Percentiles rank a stretch among this genome's conserved stretches.
Evolutionary conservation across 1,139 yeast species (phyloP).

Genomic region (Candida sojae): DNA sequence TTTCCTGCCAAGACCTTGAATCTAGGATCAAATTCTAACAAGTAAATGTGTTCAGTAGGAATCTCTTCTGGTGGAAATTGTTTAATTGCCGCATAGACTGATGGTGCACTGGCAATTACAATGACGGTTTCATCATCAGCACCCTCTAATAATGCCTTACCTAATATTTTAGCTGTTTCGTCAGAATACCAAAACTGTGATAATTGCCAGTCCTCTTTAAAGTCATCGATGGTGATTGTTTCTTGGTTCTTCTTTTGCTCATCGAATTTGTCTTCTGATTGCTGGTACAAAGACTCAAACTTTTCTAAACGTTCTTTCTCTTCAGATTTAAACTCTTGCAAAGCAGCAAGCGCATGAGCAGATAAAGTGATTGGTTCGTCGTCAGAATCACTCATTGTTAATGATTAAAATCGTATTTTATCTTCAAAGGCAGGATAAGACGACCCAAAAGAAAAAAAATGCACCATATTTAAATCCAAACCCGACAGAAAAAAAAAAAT

Average conservation of each 20-base stretch:
- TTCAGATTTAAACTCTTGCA: constrained; percentile 69
- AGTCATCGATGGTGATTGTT: constrained; percentile 53
- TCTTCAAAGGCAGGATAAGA: too few species aligned
- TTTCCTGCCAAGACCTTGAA: constrained; percentile 72
- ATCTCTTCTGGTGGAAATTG: constrained; percentile 50
- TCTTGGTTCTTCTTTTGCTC: constrained; percentile 15
- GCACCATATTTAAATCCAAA: too few species aligned
- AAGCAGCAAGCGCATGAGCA: constrained; percentile 73
- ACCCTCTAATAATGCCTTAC: constrained; percentile 70
- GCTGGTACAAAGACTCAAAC: constrained; percentile 56
- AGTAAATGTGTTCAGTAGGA: constrained; percentile 69
- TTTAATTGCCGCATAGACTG: constrained; percentile 83
- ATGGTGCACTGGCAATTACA: constrained; percentile 85
- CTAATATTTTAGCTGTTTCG: constrained; percentile 66
- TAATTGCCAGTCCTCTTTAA: constrained; percentile 90
- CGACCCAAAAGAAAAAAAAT: too few species aligned
- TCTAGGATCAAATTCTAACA: constrained; percentile 76
- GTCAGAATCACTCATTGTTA: constrained; percentile 32
- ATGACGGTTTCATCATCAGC: constrained; percentile 71
- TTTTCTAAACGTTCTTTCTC: constrained; percentile 60
- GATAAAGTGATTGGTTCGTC: constrained; percentile 56
- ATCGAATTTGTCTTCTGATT: constrained; percentile 59
- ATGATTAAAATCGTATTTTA: not conserved
- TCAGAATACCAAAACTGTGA: constrained; percentile 91
- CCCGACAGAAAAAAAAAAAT: too few species aligned